Base-by-base conservation (phyloP, 805 yeast genomes). In the Kodamaea neixiangensis region DNA sequence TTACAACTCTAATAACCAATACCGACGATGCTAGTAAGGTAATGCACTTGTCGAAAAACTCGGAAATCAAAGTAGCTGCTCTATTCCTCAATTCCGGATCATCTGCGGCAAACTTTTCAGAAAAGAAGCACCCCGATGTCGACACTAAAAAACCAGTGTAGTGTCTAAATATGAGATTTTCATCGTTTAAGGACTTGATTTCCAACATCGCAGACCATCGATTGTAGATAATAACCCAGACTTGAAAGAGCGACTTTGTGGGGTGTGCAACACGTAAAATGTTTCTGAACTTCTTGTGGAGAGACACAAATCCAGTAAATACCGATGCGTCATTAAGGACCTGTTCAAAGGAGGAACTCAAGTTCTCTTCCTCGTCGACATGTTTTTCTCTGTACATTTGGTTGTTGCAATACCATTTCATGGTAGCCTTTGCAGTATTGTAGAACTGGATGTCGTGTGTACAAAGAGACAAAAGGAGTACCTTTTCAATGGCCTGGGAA, bases 71-170 rank as follows among this genome's bases (percentile, higher is more conserved):
- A 13, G 59, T 61, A 18, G 63, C 54, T 41, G 78, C 66, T 33
- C 67, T 67, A 18, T 58, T 59, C 44, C 66, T 63, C 44, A 67
- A 59, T 2, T 47, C 61, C 2, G 57, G 52, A 37, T 63, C 66
- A 43, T 55, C 54, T 14, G 47, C 48, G 3, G 64, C 46, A 55
- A 63, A 75, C 19, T 53, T 63, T 5, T 68, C 61, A 15, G 55
- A 59, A 19, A 85, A 62, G 50, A 86, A 79, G 13, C 84, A 75
- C 41, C 96, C 90, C 46, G 89, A 79, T 0, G 86, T 70, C 0
- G 90, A 81, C 2, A 90, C 89, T 53, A 89, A 65, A 53, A 85
- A 83, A 7, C 93, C 94, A 1, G 90, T 83, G 61, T 78, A 85
- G 60, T 84, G 86, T 58, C 87, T 73, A 65, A 83, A 82, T 20